Evolutionary conservation across 2,329 filamentous ascomycete species (phyloP).

Genomic region (Aspergillus sclerotialis): DNA sequence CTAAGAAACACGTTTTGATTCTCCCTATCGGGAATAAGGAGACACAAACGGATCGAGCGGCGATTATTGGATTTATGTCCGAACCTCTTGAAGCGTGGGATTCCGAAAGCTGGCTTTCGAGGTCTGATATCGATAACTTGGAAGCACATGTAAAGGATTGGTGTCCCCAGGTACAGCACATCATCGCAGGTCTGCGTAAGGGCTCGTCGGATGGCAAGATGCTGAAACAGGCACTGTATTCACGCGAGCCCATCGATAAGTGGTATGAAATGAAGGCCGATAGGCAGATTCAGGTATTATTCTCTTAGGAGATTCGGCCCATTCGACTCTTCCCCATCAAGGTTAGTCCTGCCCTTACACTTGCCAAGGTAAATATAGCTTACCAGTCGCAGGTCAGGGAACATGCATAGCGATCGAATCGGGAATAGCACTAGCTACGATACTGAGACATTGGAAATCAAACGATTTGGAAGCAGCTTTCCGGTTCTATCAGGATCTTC

Average conservation of each 20-base stretch:
- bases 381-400: constrained; percentile 19
- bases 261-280: constrained; percentile 23
- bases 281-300: constrained; percentile 20
- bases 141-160: constrained; percentile 28
- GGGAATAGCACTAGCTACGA: constrained; percentile 24
- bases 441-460: constrained; percentile 23
- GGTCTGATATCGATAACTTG: constrained; percentile 25
- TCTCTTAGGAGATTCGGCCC: constrained; percentile 26
- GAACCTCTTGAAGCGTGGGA: constrained; percentile 29
- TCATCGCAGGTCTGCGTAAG: constrained; percentile 24
- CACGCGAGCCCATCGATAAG: constrained; percentile 24
- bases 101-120: constrained; percentile 29
- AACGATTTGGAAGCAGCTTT: constrained; percentile 22
- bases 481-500: constrained; percentile 28
- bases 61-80: constrained; percentile 31
- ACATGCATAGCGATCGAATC: constrained; percentile 30
- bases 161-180: constrained; percentile 26
- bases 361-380: constrained; percentile 1
- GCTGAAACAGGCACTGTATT: constrained; percentile 29
- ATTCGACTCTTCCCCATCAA: constrained; percentile 30
- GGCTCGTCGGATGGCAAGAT: constrained; percentile 23
- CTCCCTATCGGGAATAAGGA: constrained; percentile 32
- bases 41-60: constrained; percentile 23
- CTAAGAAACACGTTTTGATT: constrained; percentile 26
- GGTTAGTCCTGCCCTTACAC: constrained; percentile 8